A percentile compares a stretch with the other conserved stretches of the same genome.
These are phyloP conservation scores for Paracorniculantispora psalliotae DNA, from an alignment of 2,329 filamentous ascomycete species.

Conservation along the genomic window DNA sequence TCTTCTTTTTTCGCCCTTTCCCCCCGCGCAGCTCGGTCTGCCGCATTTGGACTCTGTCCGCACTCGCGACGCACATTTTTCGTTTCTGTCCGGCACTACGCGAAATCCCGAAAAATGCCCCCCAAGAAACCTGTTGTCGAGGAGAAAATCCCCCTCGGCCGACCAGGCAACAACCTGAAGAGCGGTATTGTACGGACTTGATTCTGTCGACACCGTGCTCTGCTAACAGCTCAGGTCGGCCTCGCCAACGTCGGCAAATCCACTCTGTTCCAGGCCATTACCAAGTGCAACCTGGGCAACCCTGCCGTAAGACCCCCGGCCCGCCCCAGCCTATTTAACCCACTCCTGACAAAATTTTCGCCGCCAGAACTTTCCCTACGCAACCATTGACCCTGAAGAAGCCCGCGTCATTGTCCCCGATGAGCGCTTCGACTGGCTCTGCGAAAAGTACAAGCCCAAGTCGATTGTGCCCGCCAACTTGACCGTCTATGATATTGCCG, in stretches of 20 bases:
- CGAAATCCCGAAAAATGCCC: constrained; percentile 74
- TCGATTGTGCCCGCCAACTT: constrained; percentile 94
- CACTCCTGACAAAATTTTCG: constrained; percentile 31
- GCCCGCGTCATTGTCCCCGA: constrained; percentile 95
- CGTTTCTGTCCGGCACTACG: constrained; percentile 51
- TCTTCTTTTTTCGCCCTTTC: constrained; percentile 50
- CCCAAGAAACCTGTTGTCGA: constrained; percentile 90
- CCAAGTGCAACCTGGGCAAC: constrained; percentile 94
- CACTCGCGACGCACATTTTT: constrained; percentile 39
- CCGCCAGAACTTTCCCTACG: constrained; percentile 89
- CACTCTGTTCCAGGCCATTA: constrained; percentile 98
- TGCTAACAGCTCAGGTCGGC: constrained; percentile 62
- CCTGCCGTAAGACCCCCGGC: constrained; percentile 63
- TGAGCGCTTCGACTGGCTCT: constrained; percentile 92
- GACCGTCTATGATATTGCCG: constrained; percentile 98
- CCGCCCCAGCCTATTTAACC: constrained; percentile 10
- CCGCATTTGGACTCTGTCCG: constrained; percentile 47
- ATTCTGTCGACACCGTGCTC: background rate
- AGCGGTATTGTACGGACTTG: constrained; percentile 75
- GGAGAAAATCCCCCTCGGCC: constrained; percentile 93
- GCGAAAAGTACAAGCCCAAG: constrained; percentile 96
- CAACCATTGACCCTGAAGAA: constrained; percentile 98
- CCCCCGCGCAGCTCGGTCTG: constrained; percentile 63
- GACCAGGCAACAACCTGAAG: constrained; percentile 97
- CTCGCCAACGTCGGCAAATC: constrained; percentile 99